These are phyloP conservation scores for Phytopythium mirpurense DNA, from an alignment of 352 stramenopile species.

Conservation along the genomic window DNA sequence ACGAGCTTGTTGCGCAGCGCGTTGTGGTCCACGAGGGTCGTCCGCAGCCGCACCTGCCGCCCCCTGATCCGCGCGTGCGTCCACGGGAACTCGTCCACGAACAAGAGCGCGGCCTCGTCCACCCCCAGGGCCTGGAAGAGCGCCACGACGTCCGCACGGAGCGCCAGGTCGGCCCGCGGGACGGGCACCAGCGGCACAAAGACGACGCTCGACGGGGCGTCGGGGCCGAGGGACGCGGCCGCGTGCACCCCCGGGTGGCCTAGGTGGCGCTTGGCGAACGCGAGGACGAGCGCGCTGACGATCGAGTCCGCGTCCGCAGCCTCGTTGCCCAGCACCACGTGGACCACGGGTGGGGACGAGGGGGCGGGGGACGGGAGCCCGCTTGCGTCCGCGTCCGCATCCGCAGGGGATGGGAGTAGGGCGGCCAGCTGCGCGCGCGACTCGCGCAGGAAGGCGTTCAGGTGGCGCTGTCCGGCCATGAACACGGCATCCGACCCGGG, in stretches of 20 bases:
- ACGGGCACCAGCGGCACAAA: conserved; percentile 61
- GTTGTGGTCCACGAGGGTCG: conserved; percentile 78
- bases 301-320: conserved; percentile 81
- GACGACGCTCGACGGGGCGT: not conserved
- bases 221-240: not conserved
- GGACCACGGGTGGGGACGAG: conserved; percentile 30
- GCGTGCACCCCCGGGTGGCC: not conserved
- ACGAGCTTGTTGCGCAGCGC: conserved; percentile 60
- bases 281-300: conserved; percentile 69
- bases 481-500: conserved; percentile 3
- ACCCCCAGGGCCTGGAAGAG: conserved; percentile 51
- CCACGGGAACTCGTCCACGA: conserved; percentile 79
- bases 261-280: conserved; percentile 31
- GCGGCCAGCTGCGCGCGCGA: conserved; percentile 8
- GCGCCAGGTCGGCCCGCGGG: conserved; percentile 43
- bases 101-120: conserved; percentile 50
- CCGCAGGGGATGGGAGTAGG: not conserved
- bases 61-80: conserved; percentile 10
- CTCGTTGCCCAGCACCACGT: conserved; percentile 77
- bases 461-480: not conserved
- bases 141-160: conserved; percentile 66
- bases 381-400: too few relatives aligned
- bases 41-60: conserved; percentile 11
- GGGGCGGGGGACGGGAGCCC: too few relatives aligned
- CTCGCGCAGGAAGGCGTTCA: conserved; percentile 26